Base-by-base conservation (phyloP, 257 asterid genomes). In the Scutellaria barbata region DNA sequence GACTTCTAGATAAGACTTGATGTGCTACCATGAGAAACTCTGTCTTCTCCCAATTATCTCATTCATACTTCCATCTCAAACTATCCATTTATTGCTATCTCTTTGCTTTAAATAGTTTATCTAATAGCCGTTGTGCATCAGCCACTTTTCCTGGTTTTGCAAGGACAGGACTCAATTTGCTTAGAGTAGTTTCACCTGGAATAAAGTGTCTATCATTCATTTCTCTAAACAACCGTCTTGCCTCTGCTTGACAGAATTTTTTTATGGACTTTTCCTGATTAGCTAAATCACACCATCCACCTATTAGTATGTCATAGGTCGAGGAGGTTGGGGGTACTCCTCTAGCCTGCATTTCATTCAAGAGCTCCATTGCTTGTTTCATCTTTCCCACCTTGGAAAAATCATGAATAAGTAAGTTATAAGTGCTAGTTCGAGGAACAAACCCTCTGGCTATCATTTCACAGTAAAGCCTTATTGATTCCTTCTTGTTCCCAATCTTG, bases 391-490 rank as follows among this genome's bases (percentile, higher is more conserved):
- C 81, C 83, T 75, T 89, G 52, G 96, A 87, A 86, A 94, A 94
- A 69, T 84, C 89, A 70, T 75, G 39, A 40, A 92, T 84, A 66
- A 91, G 96, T 33, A 84, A 79, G 77, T 94, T 91, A 73, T 81
- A 89, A 48, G 99, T 91, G 80, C 95, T 82, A 41, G 80, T 57
- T 66, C 87, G 83, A 73, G 97, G 99, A 77, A 86, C 76, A 69
- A 91, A 91, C 54, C 96, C 95, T 72, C 81, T 85, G 53, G 85
- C 81, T 78, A 91, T 89, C 97, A 91, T 89, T 85, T 94, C 97
- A 71, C 97, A 91, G 48, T 94, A 94, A 74, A 88, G 80, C 79
- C 81, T 84, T 53, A 91, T 83, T 0, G 96, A 81, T 78, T 94
- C 97, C 85, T 84, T 84, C 84, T 79, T 86, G 83, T 91, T 81